Evolutionary conservation across 306 rosid species (phyloP).

Genomic region (Comarum palustre): DNA sequence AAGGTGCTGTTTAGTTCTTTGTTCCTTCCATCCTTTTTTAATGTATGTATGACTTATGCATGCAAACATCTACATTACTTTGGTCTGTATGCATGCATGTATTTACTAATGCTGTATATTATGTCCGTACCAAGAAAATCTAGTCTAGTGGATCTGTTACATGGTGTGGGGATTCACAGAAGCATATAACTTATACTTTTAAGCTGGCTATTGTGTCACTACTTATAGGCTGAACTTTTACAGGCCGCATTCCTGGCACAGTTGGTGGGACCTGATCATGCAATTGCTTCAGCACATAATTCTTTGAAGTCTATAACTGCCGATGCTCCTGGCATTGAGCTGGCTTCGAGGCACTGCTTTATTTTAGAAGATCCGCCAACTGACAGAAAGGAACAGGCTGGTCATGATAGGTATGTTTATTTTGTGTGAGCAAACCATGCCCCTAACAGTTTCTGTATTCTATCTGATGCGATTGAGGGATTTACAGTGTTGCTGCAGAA

Average conservation of each 20-base stretch:
- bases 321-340: slow-evolving; percentile 59
- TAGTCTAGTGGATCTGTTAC: neutral
- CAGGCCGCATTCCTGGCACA: slow-evolving; percentile 78
- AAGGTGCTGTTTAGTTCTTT: neutral
- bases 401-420: slow-evolving; percentile 52
- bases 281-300: slow-evolving; percentile 71
- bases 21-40: neutral
- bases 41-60: neutral
- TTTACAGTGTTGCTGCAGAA: slow-evolving; percentile 41
- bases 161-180: neutral
- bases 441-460: slow-evolving; percentile 17
- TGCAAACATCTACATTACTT: neutral
- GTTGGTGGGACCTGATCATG: slow-evolving; percentile 73
- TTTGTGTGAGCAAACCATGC: slow-evolving; percentile 27
- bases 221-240: slow-evolving; percentile 17
- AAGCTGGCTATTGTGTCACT: neutral
- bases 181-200: neutral
- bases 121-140: neutral
- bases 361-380: slow-evolving; percentile 73
- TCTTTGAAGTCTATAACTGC: slow-evolving; percentile 63
- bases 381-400: slow-evolving; percentile 45
- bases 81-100: neutral
- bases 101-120: neutral
- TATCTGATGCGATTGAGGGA: slow-evolving; percentile 29
- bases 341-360: slow-evolving; percentile 75